phyloP scores from a whole-genome alignment of 1,139 yeast species.

The Lodderomyces beijingensis region DNA sequence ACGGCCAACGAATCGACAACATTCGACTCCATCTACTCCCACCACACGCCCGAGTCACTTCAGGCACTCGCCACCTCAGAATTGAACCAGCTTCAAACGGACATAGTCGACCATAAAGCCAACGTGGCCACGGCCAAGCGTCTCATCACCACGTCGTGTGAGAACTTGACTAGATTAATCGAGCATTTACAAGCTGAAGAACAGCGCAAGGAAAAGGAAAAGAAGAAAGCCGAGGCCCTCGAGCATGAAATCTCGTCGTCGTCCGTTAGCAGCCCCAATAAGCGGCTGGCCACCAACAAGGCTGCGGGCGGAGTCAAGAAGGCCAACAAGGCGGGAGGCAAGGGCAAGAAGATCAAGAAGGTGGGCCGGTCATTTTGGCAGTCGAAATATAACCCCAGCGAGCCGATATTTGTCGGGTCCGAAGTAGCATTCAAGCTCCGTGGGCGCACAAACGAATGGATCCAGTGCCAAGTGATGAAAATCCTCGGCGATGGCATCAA shows the following conservation, averaged over 20 bases:
- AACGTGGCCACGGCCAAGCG: slow-evolving; percentile 56
- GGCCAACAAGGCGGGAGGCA: slow-evolving; percentile 11
- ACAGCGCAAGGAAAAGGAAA: slow-evolving; percentile 9
- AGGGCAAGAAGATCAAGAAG: slow-evolving; percentile 20
- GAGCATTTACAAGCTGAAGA: slow-evolving; percentile 19
- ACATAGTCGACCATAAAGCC: slow-evolving; percentile 48
- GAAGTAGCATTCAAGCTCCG: slow-evolving; percentile 86
- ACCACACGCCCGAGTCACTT: neutral
- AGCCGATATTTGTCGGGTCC: slow-evolving; percentile 61
- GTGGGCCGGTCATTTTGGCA: slow-evolving; percentile 39
- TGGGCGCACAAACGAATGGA: slow-evolving; percentile 82
- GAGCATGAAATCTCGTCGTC: neutral
- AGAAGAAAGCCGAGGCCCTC: slow-evolving; percentile 4
- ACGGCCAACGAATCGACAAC: slow-evolving; percentile 53
- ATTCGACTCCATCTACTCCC: slow-evolving; percentile 41
- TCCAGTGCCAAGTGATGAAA: slow-evolving; percentile 85
- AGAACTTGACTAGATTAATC: slow-evolving; percentile 33
- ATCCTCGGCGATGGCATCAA: slow-evolving; percentile 72
- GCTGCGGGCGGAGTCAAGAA: neutral
- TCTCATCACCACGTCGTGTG: slow-evolving; percentile 38
- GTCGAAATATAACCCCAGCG: slow-evolving; percentile 53
- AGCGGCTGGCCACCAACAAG: neutral
- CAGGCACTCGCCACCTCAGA: slow-evolving; percentile 21
- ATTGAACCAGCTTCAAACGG: slow-evolving; percentile 35
- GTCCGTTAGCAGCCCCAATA: neutral